Evolutionary conservation across 768 basidiomycete species (phyloP), one percentile per base, ranked within the genome.

Genomic region (Auricularia heimuer): DNA sequence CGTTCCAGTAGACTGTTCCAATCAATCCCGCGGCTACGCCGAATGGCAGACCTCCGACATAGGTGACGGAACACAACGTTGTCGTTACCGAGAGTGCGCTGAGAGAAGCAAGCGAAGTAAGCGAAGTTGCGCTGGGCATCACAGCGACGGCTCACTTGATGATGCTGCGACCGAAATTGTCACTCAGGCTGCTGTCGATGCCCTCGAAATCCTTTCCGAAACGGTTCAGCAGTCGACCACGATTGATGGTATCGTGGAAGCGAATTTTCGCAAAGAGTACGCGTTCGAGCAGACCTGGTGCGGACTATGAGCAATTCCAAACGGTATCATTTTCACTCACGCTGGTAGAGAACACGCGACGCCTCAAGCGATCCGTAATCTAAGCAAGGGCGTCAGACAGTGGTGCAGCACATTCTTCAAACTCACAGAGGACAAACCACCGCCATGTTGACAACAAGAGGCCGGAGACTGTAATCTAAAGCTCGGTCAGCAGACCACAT

Each of bases 211-310:
- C 94, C 73, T 95, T 95, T 54, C 94, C 93, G 67, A 90, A 89
- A 58, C 92, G 79, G 69, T 94, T 92, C 44, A 94, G 75, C 10
- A 91, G 77, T 2, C 93, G 85, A 4, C 94, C 94, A 44, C 92
- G 84, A 62, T 88, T 91, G 2, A 92, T 84, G 0, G 94, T 97
- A 71, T 97, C 94, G 69, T 96, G 94, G 80, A 97, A 96, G 51
- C 94, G 84, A 65, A 96, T 87, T 58, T 92, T 85, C 7, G 94
- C 91, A 70, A 94, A 94, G 1, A 97, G 77, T 2, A 96, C 87
- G 0, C 86, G 74, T 71, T 95, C 89, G 34, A 95, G 77, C 45
- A 95, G 80, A 42, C 79, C 84, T 82, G 33, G 16, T 16, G 10
- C 56, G 44, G 44, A 45, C 0, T 14, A 44, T 65, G 11, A 67